Evolutionary conservation across 73 alveolate species (phyloP).

Genomic region (Stentor roeselii): DNA sequence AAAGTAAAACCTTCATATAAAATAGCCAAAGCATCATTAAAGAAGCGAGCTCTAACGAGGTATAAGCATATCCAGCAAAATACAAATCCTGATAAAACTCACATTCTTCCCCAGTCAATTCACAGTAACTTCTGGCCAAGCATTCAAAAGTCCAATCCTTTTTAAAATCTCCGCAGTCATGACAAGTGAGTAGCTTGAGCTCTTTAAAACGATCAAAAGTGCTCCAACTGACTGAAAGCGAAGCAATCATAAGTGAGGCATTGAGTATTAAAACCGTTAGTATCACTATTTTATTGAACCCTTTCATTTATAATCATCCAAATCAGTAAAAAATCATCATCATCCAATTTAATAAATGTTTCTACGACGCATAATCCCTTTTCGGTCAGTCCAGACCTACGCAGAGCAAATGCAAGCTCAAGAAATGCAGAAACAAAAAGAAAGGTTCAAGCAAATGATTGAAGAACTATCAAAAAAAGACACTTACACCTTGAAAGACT

Average conservation of each 20-base stretch:
- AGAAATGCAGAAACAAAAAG: background rate
- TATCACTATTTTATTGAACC: too few relatives aligned
- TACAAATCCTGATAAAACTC: background rate
- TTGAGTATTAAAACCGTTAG: too few relatives aligned
- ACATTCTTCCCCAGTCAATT: background rate
- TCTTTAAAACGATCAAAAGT: too few relatives aligned
- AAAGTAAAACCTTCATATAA: background rate
- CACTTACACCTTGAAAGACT: background rate
- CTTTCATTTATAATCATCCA: too few relatives aligned
- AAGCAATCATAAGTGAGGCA: background rate
- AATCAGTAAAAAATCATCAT: too few relatives aligned
- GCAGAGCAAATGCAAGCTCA: background rate
- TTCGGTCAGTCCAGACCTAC: background rate
- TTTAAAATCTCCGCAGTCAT: background rate
- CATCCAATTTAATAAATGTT: background rate
- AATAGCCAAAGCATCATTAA: background rate
- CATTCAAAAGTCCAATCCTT: background rate
- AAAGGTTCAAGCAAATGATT: background rate
- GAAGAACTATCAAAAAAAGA: background rate
- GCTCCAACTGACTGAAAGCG: background rate
- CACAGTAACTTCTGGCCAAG: background rate
- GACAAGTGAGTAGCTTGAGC: background rate
- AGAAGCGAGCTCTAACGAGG: background rate
- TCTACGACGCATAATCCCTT: background rate
- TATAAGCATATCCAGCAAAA: background rate